phyloP scores from a whole-genome alignment of 73 alveolate genomes.

The Paraurostyla sp. region DNA sequence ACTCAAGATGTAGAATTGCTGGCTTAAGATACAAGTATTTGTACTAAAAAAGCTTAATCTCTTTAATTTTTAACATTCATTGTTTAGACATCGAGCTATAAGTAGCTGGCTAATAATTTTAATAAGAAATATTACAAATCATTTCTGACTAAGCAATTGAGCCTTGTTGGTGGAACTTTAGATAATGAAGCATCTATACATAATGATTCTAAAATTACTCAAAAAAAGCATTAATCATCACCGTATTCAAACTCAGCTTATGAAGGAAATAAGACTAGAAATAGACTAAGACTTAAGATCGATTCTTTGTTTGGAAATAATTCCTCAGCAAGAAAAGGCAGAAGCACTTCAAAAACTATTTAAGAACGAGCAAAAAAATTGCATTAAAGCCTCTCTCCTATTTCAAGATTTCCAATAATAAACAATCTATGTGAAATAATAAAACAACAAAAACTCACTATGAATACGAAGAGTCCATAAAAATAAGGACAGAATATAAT shows the following conservation, averaged over 20 bases:
- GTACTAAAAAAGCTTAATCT: not conserved
- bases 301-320: constrained; percentile 21
- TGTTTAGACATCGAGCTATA: not conserved
- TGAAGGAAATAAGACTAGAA: not conserved
- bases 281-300: not conserved
- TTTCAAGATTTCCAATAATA: constrained; percentile 30
- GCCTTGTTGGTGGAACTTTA: not conserved
- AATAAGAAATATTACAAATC: constrained; percentile 26
- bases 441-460: not conserved
- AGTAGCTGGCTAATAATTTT: not conserved
- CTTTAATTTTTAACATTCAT: not conserved
- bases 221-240: not conserved
- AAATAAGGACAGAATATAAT: not conserved
- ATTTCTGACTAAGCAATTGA: not conserved
- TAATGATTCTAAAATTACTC: not conserved
- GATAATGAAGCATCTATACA: not conserved
- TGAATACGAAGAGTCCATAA: not conserved
- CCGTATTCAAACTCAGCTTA: not conserved
- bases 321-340: constrained; percentile 18
- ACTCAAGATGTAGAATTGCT: constrained; percentile 22
- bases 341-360: constrained; percentile 38
- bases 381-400: constrained; percentile 38
- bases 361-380: constrained; percentile 39
- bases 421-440: constrained; percentile 40
- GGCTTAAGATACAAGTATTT: not conserved